phyloP scores from a whole-genome alignment of 139 green algal genomes.

The Spirogloea muscicola region DNA sequence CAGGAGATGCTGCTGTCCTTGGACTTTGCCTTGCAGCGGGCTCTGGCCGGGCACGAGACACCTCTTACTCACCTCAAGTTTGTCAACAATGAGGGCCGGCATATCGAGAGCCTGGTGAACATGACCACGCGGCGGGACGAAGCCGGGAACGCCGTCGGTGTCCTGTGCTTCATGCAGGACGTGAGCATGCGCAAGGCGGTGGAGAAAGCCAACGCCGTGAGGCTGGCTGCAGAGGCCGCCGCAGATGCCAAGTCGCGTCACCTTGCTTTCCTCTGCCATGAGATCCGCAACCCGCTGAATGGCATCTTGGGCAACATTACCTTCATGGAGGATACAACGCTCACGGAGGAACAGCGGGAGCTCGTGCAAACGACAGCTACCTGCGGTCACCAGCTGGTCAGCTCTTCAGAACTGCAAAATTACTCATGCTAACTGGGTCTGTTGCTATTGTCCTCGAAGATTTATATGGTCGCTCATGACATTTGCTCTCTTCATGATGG shows the following conservation, averaged over 20 bases:
- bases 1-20: conserved; percentile 31
- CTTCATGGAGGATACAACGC: conserved; percentile 30
- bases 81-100: conserved; percentile 30
- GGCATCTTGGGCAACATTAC: conserved; percentile 38
- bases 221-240: conserved; percentile 30
- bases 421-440: no score
- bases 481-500: no score
- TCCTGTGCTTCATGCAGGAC: conserved; percentile 43
- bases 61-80: conserved; percentile 18
- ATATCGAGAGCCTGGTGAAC: conserved; percentile 18
- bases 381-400: conserved; percentile 35
- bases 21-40: conserved; percentile 32
- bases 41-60: conserved; percentile 24
- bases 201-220: conserved; percentile 38
- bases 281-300: conserved; percentile 51
- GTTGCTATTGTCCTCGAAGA: no score
- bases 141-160: background rate
- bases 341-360: conserved; percentile 23
- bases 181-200: conserved; percentile 26
- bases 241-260: conserved; percentile 20
- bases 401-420: no score
- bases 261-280: conserved; percentile 47
- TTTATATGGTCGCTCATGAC: no score
- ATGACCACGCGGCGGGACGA: conserved; percentile 5
- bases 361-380: conserved; percentile 31